phyloP scores from a whole-genome alignment of 2,329 filamentous ascomycete genomes.

The Phyllosticta ampelicida region DNA sequence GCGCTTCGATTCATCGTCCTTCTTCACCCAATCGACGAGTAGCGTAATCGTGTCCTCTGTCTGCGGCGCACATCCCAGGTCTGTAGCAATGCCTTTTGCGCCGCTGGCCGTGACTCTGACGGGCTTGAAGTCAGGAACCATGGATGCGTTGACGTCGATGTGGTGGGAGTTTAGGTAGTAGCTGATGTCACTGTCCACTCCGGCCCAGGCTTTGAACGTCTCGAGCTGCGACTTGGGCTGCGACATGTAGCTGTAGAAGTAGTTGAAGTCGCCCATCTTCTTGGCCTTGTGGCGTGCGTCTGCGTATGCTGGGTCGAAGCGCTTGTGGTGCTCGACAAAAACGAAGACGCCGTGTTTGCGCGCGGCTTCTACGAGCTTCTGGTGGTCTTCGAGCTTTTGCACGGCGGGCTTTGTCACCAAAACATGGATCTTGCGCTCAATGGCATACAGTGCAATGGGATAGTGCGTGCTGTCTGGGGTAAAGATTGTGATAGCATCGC shows the following conservation, averaged over 20 bases:
- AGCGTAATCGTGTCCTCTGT: constrained; percentile 93
- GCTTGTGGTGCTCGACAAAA: constrained; percentile 94
- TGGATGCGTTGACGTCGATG: constrained; percentile 83
- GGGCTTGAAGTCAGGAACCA: constrained; percentile 74
- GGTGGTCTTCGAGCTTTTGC: constrained; percentile 71
- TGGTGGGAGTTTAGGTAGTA: constrained; percentile 97
- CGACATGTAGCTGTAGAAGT: constrained; percentile 96
- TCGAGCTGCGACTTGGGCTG: constrained; percentile 85
- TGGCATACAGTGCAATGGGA: constrained; percentile 84
- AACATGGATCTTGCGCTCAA: constrained; percentile 78
- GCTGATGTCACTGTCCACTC: constrained; percentile 82
- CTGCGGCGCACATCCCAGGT: constrained; percentile 63
- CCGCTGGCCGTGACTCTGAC: constrained; percentile 68
- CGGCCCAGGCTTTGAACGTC: constrained; percentile 92
- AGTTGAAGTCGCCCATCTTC: constrained; percentile 87
- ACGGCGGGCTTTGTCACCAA: constrained; percentile 91
- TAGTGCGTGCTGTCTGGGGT: constrained; percentile 89
- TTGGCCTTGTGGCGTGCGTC: constrained; percentile 71
- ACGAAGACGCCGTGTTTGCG: constrained; percentile 72
- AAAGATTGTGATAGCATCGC: constrained; percentile 91
- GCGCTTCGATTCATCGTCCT: constrained; percentile 54
- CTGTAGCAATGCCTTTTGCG: constrained; percentile 66
- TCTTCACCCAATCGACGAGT: constrained; percentile 77
- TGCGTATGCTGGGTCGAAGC: constrained; percentile 84
- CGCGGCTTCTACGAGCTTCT: constrained; percentile 61